phyloP scores from a whole-genome alignment of 768 basidiomycete genomes.

The Amanita fuliginea region DNA sequence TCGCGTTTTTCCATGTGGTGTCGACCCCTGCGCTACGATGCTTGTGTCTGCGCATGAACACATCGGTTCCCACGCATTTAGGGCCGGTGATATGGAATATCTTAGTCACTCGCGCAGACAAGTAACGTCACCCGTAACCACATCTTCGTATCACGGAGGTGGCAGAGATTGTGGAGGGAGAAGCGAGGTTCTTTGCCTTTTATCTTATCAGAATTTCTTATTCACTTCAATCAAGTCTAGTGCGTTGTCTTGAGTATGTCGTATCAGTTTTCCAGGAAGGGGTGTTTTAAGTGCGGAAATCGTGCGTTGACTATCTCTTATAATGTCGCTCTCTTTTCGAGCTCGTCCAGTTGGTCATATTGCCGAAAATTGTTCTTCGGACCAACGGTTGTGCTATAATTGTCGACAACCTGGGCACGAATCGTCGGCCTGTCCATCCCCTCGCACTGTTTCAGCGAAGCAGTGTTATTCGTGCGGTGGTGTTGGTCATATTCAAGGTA shows the following conservation, averaged over 20 bases:
- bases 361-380: slow-evolving; percentile 84
- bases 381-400: slow-evolving; percentile 87
- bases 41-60: too few species aligned
- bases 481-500: slow-evolving; percentile 76
- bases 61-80: neutral
- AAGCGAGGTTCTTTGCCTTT: slow-evolving; percentile 23
- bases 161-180: slow-evolving; percentile 65
- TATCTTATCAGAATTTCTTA: neutral
- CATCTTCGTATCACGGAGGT: slow-evolving; percentile 51
- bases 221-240: slow-evolving; percentile 1
- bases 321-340: slow-evolving; percentile 8
- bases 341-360: slow-evolving; percentile 71
- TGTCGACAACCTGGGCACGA: slow-evolving; percentile 94
- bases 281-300: slow-evolving; percentile 92
- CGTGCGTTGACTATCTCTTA: slow-evolving; percentile 35
- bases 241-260: slow-evolving; percentile 46
- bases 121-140: slow-evolving; percentile 26
- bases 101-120: slow-evolving; percentile 12
- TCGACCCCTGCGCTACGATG: too few species aligned
- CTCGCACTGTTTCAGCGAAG: slow-evolving; percentile 72
- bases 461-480: slow-evolving; percentile 93
- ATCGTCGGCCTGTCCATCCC: slow-evolving; percentile 77
- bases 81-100: slow-evolving; percentile 2
- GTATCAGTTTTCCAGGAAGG: slow-evolving; percentile 77
- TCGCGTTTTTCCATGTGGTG: too few species aligned